These are phyloP conservation scores for Apiospora rasikravindrae DNA, from an alignment of 2,329 filamentous ascomycete genomes.

Conservation along the genomic window DNA sequence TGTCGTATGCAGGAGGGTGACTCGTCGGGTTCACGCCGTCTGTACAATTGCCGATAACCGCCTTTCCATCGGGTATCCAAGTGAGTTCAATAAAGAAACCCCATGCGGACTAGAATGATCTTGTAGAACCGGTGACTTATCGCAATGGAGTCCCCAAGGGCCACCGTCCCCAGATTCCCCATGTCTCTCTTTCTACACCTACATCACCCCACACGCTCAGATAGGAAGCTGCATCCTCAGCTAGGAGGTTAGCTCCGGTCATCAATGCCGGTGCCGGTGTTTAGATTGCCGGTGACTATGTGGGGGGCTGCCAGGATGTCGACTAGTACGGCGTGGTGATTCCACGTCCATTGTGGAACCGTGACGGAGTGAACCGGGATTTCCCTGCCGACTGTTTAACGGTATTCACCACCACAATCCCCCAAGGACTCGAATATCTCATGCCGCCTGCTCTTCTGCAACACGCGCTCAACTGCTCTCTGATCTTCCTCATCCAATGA, in stretches of 20 bases:
- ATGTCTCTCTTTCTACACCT: background rate
- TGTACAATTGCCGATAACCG: background rate
- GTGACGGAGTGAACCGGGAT: background rate
- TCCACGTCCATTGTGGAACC: background rate
- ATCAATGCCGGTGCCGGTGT: constrained; percentile 5
- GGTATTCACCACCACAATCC: constrained; percentile 42
- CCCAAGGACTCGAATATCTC: constrained; percentile 35
- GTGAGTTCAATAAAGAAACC: background rate
- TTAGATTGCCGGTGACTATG: background rate
- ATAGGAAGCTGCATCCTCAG: background rate
- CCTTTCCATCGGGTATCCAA: background rate
- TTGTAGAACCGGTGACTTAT: background rate
- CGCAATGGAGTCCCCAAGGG: background rate
- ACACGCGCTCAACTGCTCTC: constrained; percentile 30
- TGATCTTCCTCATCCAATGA: constrained; percentile 33
- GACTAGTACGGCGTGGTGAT: background rate
- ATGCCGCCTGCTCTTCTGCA: constrained; percentile 28
- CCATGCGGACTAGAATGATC: background rate
- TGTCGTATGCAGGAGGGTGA: background rate
- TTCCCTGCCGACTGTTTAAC: background rate
- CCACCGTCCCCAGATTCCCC: background rate
- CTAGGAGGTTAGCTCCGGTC: background rate
- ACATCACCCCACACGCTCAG: background rate
- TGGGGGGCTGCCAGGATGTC: background rate
- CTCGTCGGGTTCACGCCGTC: background rate